Base-by-base conservation (phyloP, 2,329 filamentous ascomycete genomes). In the Sarocladium strictum region DNA sequence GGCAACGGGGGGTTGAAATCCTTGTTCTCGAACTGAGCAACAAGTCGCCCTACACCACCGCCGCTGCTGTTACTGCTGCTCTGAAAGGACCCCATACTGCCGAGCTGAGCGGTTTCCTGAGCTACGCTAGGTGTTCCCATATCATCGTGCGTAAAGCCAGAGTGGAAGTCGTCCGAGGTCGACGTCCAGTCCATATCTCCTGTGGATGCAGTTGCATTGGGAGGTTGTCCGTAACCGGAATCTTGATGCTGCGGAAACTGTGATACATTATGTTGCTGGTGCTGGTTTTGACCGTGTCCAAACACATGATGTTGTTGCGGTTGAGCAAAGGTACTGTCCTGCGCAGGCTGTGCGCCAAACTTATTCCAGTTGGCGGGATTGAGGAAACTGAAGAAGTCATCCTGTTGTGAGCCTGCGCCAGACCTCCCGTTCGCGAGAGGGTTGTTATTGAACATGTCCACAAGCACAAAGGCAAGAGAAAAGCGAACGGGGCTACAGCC, bases 21-120 rank as follows among this genome's bases (percentile, higher is more conserved):
- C 54, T 70, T 71, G 55, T 67, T 71, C 53, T 74, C 71, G 59
- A 74, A 74, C 51, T 72, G 71, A 50, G 71, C 69, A 55, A 73
- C 67, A 47, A 74, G 58, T 45, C 69, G 68, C 45, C 69, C 66
- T 51, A 73, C 70, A 37, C 68, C 65, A 32, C 63, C 59, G 23
- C 62, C 61, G 21, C 24, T 45, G 26, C 14, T 53, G 29, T 57
- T 58, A 51, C n/a, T n/a, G 15, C 27, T 51, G 35, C 49, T 57
- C 26, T 66, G 65, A 29, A 57, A 40, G n/a, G 63, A 43, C 41
- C 50, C 58, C 54, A 67, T 60, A 3, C 37, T 37, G 35, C 43
- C 51, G 7, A 57, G 51, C 15, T 54, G 40, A 3, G 59, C 21
- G 17, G 58, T 57, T 14, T 61, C 58, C 24, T 57, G 59, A 7